Evolutionary conservation across 306 rosid species (phyloP).

Genomic region (Lathyrus aphaca): DNA sequence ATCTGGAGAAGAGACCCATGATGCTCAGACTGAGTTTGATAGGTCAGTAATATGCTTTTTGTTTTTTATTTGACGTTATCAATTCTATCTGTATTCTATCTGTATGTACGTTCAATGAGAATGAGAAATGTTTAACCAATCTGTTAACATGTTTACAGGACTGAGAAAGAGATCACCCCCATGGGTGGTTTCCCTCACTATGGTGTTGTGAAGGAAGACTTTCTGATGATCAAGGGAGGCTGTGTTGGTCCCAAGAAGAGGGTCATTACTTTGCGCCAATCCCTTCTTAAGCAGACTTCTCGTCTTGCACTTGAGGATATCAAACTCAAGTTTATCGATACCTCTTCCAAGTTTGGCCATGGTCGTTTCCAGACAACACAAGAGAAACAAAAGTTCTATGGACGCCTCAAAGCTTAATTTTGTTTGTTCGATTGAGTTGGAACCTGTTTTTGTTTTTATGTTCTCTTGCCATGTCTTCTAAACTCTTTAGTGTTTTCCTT

Average conservation of each 20-base stretch:
- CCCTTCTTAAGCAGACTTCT: slow-evolving; percentile 81
- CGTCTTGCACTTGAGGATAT: slow-evolving; percentile 80
- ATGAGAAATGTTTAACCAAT: too few relatives aligned
- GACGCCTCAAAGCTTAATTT: slow-evolving; percentile 71
- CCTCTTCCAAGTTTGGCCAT: slow-evolving; percentile 84
- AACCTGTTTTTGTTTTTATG: neutral
- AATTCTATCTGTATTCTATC: too few relatives aligned
- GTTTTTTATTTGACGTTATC: neutral
- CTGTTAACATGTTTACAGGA: slow-evolving; percentile 42
- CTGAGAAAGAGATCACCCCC: slow-evolving; percentile 89
- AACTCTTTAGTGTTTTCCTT: slow-evolving; percentile 11
- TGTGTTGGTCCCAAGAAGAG: slow-evolving; percentile 88
- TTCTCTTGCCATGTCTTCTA: neutral
- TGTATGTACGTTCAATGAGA: too few relatives aligned
- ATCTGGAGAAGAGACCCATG: slow-evolving; percentile 62
- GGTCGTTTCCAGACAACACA: slow-evolving; percentile 92
- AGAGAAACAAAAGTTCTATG: slow-evolving; percentile 82
- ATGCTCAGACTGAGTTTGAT: slow-evolving; percentile 72
- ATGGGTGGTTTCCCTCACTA: slow-evolving; percentile 95
- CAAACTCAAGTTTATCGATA: slow-evolving; percentile 82
- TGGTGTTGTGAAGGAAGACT: slow-evolving; percentile 82
- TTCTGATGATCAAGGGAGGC: slow-evolving; percentile 72
- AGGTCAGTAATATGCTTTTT: slow-evolving; percentile 47
- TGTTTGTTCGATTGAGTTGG: neutral
- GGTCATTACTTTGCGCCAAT: slow-evolving; percentile 79